Base-by-base conservation (phyloP, 2,329 filamentous ascomycete species). In the Apiospora sp. region DNA sequence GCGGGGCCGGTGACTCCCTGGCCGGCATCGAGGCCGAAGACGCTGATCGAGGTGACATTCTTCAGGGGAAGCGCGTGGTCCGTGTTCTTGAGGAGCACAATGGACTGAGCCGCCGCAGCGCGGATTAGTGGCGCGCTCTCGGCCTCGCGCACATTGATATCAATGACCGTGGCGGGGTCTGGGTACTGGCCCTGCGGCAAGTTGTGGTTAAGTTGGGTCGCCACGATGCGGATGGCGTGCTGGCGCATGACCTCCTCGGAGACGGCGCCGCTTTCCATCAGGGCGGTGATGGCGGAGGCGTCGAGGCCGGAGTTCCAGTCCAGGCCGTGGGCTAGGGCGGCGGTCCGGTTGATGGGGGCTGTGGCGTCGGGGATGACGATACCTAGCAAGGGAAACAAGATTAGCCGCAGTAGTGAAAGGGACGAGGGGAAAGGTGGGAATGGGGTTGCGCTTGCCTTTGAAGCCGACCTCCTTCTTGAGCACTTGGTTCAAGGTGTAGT, bases 81-180 rank as follows among this genome's bases (percentile, higher is more conserved):
- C n/a, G 67, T 73, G 80, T 93, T 92, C 84, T 93, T 93, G 72
- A 93, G 81, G 13, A 93, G 84, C 24, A 92, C 89, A 34, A 87
- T 90, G 49, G 90, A 91, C 74, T 87, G 83, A 54, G 41, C 48
- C 22, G 34, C 74, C 27, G 71, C 71, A 16, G 24, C 14, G 37
- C 51, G 51, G 27, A 34, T 58, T 0, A 58, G 24, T 27, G 51
- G 51, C 12, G 24, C 51, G 51, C 51, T 58, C 51, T 58, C 51
- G 13, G 14, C 27, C 22, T 58, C 51, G 27, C 51, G 51, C 2
- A 58, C 51, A 27, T 58, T 58, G 13, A 7, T 27, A 3, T 58
- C 13, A 6, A 22, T 14, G 27, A 8, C 14, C 27, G 51, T 19
- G 14, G 14, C 27, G 51, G 30, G 14, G 51, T 43, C 6, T 14